Evolutionary conservation across 164 flowering plant species (phyloP).

Genomic region (Aristolochia contorta): DNA sequence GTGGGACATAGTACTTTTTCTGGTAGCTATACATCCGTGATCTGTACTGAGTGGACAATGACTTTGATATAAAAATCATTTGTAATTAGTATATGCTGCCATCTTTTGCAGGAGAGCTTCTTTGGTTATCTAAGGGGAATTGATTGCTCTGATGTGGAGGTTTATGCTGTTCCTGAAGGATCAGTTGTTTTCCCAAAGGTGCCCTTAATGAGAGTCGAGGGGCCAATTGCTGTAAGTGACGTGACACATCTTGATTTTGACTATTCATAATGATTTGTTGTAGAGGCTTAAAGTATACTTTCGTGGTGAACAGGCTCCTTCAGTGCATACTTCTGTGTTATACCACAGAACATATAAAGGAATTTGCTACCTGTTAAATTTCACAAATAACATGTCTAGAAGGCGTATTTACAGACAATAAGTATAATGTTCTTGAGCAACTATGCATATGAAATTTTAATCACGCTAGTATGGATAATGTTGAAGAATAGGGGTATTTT

Average conservation of each 20-base stretch:
- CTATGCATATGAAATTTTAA: no score
- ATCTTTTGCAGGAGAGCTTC: conserved; percentile 57
- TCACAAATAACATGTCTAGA: neutral
- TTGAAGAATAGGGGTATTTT: no score
- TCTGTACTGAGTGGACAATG: neutral
- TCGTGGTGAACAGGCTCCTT: no score
- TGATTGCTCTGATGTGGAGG: conserved; percentile 90
- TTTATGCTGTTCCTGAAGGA: conserved; percentile 83
- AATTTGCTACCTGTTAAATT: neutral
- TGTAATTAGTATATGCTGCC: no score
- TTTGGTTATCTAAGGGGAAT: conserved; percentile 73
- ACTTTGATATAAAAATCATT: neutral
- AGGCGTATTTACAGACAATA: no score
- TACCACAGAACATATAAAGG: no score
- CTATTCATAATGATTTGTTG: neutral
- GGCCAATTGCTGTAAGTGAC: conserved; percentile 82
- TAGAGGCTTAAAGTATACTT: no score
- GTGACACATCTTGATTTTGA: neutral
- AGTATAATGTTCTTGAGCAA: no score
- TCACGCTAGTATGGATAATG: neutral
- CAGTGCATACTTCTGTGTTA: no score
- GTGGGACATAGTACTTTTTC: no score
- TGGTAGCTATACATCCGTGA: no score
- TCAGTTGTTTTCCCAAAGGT: conserved; percentile 90
- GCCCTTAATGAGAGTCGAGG: conserved; percentile 88